Base-by-base conservation (phyloP, 179 eudicot genomes). In the Dionaea muscipula region DNA sequence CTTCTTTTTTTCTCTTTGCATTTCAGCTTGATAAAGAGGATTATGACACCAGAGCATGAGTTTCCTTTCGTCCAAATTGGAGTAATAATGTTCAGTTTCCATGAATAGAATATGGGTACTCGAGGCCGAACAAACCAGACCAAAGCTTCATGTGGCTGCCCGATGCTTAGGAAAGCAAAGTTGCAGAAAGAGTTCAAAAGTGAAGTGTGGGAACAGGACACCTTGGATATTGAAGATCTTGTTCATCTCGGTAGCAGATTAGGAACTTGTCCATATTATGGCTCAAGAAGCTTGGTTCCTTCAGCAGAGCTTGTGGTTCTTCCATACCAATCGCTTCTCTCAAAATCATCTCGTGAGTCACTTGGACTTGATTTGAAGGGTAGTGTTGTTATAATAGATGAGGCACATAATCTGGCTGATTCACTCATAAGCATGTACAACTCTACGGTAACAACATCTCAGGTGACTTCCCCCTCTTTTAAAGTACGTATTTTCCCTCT, bases 331-430 rank as follows among this genome's bases (percentile, higher is more conserved):
- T 90, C 97, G 51, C 77, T 90, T 62, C 76, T 90, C 47, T 86
- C 95, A 56, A 90, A 83, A 76, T 76, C 89, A 40, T 83, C 97
- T 31, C 86, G 97, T 47, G 95, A 90, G 75, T 86, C 94, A 22
- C 90, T 90, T 67, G 94, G 94, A 45, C 71, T 90, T 59, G 74
- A 73, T 63, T 69, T 90, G 68, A 78, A 90, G 68, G 72, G 84
- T 47, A 86, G 63, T 62, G 56, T 86, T 43, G 72, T 90, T 47
- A 80, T 90, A 62, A 82, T 90, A 65, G 97, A 90, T 8, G 97
- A 90, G 78, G 97, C 95, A 58, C 97, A 90, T 65, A 90, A 90
- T 72, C 73, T 90, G 60, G 97, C 97, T 26, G 97, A 90, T 72
- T 83, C 94, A 61, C 95, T 90, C 58, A 82, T 84, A 61, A 74